These are phyloP conservation scores for Rhizomucor pusillus DNA, from an alignment of 371 early-diverging fungal genomes.

Conservation along the genomic window DNA sequence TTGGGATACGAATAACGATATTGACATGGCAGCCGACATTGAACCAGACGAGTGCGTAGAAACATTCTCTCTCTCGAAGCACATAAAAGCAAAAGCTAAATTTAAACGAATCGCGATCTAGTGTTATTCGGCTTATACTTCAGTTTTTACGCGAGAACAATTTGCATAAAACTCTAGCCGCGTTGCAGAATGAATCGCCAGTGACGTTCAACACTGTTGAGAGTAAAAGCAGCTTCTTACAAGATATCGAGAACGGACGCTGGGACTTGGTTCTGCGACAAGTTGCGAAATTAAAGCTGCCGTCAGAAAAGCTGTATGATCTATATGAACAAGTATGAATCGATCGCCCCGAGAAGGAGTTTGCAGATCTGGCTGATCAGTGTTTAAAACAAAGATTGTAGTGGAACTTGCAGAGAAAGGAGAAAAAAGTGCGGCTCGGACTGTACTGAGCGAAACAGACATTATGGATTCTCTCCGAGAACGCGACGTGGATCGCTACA, in stretches of 20 bases:
- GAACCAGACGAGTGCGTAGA: no score
- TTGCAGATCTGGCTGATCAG: background rate
- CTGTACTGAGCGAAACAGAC: slow-evolving; percentile 82
- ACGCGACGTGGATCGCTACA: slow-evolving; percentile 75
- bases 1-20: no score
- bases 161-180: slow-evolving; percentile 63
- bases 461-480: slow-evolving; percentile 77
- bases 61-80: no score
- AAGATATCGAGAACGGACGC: slow-evolving; percentile 74
- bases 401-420: slow-evolving; percentile 70
- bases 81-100: no score
- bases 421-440: slow-evolving; percentile 84
- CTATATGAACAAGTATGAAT: slow-evolving; percentile 84
- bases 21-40: no score
- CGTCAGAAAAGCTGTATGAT: slow-evolving; percentile 70
- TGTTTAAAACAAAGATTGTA: slow-evolving; percentile 68
- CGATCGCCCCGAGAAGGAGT: background rate
- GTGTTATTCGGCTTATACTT: slow-evolving; percentile 71
- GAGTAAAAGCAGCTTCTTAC: slow-evolving; percentile 67
- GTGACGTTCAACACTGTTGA: slow-evolving; percentile 88
- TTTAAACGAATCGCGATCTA: background rate
- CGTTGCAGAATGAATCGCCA: slow-evolving; percentile 84
- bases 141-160: slow-evolving; percentile 94
- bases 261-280: slow-evolving; percentile 87
- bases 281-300: slow-evolving; percentile 66